Percentiles rank a stretch among this genome's conserved stretches.
Evolutionary conservation across 768 basidiomycete genomes (phyloP).

Genomic region (Royoungia palumana): DNA sequence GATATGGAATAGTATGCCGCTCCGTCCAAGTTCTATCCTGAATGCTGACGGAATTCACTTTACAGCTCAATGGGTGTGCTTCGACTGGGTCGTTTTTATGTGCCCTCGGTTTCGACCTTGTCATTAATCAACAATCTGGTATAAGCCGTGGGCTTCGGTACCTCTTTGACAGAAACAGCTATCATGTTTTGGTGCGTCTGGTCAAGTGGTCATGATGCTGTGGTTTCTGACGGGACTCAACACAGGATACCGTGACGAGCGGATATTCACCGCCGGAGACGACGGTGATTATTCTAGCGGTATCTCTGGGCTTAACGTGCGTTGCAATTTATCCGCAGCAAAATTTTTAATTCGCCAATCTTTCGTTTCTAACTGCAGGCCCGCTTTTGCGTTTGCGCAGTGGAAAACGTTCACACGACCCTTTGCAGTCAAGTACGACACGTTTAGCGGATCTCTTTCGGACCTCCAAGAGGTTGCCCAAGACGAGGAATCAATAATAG

Average conservation of each 20-base stretch:
- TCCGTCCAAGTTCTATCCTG: not conserved
- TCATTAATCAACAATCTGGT: constrained; percentile 55
- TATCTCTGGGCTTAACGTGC: constrained; percentile 55
- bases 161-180: constrained; percentile 59
- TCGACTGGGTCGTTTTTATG: constrained; percentile 60
- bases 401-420: constrained; percentile 50
- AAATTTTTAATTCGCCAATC: not conserved
- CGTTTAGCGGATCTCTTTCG: constrained; percentile 23
- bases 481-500: constrained; percentile 18
- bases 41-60: constrained; percentile 3
- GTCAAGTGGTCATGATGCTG: not conserved
- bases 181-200: constrained; percentile 50
- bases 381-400: constrained; percentile 50
- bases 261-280: constrained; percentile 50
- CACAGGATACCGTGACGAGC: constrained; percentile 44
- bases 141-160: constrained; percentile 62
- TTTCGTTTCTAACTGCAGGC: constrained; percentile 33
- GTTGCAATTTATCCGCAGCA: constrained; percentile 21
- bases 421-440: constrained; percentile 36
- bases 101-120: constrained; percentile 53
- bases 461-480: constrained; percentile 20
- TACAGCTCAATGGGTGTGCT: constrained; percentile 47
- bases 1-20: constrained; percentile 47
- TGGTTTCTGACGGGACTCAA: not conserved
- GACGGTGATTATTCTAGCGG: constrained; percentile 49